These are phyloP conservation scores for Echria macrotheca DNA, from an alignment of 495 filamentous ascomycete species.

Conservation along the genomic window DNA sequence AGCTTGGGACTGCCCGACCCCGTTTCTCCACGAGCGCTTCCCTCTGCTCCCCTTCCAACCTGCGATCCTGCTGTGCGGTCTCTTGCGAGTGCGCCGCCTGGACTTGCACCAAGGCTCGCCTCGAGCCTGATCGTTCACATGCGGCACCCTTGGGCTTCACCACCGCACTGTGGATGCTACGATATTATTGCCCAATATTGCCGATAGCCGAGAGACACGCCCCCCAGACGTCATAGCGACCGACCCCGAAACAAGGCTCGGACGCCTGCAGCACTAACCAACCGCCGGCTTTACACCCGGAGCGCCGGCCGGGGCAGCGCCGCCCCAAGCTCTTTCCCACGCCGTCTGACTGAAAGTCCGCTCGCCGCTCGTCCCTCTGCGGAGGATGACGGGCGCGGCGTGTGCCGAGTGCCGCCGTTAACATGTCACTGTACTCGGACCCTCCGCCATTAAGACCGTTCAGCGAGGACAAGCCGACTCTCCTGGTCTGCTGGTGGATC, in stretches of 20 bases:
- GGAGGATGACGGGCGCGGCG: constrained; percentile 56
- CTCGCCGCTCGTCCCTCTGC: constrained; percentile 51
- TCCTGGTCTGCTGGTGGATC: constrained; percentile 94
- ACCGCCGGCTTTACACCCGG: background rate
- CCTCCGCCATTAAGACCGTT: constrained; percentile 54
- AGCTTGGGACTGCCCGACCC: constrained; percentile 4
- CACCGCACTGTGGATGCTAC: constrained; percentile 16
- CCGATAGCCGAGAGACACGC: constrained; percentile 14
- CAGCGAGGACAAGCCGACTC: constrained; percentile 63
- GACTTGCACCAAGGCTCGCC: background rate
- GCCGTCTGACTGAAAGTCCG: background rate
- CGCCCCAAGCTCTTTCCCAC: background rate
- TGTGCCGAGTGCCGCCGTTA: constrained; percentile 21
- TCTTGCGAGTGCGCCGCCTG: background rate
- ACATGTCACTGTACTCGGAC: constrained; percentile 50
- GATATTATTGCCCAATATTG: constrained; percentile 6
- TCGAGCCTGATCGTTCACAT: constrained; percentile 5
- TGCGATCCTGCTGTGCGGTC: background rate
- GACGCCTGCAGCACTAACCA: background rate
- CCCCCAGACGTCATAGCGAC: constrained; percentile 21
- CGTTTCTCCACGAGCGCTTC: constrained; percentile 1
- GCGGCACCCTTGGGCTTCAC: background rate
- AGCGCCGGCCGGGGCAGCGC: background rate
- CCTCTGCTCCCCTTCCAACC: background rate
- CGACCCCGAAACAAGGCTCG: background rate